phyloP scores from a whole-genome alignment of 495 filamentous ascomycete genomes.

The Penicillium flavigenum region DNA sequence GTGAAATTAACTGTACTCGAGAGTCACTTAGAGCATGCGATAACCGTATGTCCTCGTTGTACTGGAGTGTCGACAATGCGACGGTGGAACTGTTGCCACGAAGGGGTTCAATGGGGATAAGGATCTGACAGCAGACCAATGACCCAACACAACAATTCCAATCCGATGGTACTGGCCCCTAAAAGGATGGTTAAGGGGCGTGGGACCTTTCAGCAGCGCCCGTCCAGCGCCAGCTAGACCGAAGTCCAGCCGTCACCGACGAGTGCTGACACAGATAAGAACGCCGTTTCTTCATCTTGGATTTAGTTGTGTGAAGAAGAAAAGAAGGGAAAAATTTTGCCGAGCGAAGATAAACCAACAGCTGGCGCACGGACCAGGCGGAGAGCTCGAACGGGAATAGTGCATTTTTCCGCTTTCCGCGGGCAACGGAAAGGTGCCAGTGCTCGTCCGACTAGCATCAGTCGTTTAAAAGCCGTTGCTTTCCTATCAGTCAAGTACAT shows the following conservation, averaged over 20 bases:
- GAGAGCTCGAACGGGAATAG: conserved; percentile 32
- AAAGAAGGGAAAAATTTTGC: conserved; percentile 25
- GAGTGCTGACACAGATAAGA: conserved; percentile 47
- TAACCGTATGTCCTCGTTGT: background rate
- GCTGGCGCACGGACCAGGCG: conserved; percentile 32
- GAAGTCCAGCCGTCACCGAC: conserved; percentile 31
- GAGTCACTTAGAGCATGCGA: conserved; percentile 5
- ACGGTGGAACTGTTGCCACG: conserved; percentile 2
- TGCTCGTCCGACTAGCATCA: conserved; percentile 25
- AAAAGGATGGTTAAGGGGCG: conserved; percentile 49
- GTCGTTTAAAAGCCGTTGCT: conserved; percentile 24
- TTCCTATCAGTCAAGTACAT: conserved; percentile 27
- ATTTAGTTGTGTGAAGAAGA: conserved; percentile 56
- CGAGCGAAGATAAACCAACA: conserved; percentile 21
- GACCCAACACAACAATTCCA: conserved; percentile 43
- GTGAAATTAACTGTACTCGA: background rate
- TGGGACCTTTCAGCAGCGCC: conserved; percentile 54
- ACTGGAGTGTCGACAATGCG: conserved; percentile 3
- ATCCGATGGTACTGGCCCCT: conserved; percentile 49
- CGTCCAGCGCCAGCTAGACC: conserved; percentile 37
- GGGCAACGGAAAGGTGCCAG: conserved; percentile 37
- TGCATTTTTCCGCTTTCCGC: conserved; percentile 40
- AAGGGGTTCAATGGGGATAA: background rate
- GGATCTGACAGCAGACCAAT: background rate
- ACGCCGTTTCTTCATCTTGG: conserved; percentile 54